Conservation (phyloP, 2,329 filamentous ascomycete species). For the Scopulariopsis brevicaulis region DNA sequence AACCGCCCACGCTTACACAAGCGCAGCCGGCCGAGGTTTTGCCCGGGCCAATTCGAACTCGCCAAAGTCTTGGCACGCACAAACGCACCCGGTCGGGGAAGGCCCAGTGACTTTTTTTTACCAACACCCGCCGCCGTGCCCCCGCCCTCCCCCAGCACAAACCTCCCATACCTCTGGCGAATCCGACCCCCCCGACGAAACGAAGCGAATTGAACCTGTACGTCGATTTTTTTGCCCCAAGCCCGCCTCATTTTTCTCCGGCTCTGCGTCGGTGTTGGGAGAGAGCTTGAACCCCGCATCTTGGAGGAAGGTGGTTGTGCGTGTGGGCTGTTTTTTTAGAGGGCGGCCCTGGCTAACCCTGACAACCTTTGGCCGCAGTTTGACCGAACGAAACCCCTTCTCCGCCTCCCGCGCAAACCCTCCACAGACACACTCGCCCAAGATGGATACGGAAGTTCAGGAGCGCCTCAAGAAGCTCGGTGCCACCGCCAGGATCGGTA, state of each 20-base stretch:
- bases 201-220: not conserved
- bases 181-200: not conserved
- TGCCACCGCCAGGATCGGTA: conserved; percentile 53
- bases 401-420: conserved; percentile 11
- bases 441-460: conserved; percentile 41
- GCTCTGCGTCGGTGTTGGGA: no score
- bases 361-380: not conserved
- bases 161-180: not conserved
- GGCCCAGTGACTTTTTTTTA: conserved; percentile 27
- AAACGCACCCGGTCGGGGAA: conserved; percentile 21
- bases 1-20: not conserved
- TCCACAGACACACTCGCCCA: conserved; percentile 18
- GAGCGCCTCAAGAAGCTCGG: conserved; percentile 50
- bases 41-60: not conserved
- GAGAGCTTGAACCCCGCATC: not conserved
- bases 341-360: conserved; percentile 1
- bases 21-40: not conserved
- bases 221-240: not conserved
- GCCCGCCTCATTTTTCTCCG: not conserved
- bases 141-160: not conserved
- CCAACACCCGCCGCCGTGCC: conserved; percentile 1
- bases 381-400: conserved; percentile 1
- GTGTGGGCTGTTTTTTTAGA: not conserved
- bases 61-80: conserved; percentile 33
- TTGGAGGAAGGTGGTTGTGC: not conserved